Evolutionary conservation across 345 rosid genomes (phyloP).

Genomic region (Geranium rotundifolium): DNA sequence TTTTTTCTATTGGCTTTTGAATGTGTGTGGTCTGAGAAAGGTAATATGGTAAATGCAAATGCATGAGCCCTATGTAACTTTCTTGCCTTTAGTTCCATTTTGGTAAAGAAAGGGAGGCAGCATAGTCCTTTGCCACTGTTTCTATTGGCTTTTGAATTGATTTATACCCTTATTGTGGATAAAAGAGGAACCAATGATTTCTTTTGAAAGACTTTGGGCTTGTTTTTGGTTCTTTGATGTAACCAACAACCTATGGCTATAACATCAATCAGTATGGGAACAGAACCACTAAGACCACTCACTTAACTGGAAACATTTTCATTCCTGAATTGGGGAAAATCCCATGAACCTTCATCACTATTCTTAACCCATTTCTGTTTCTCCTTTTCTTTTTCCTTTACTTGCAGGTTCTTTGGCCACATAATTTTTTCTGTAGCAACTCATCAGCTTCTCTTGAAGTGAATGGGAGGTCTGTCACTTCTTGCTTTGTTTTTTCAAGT

Average conservation of each 20-base stretch:
- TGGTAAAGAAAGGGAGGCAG: not conserved
- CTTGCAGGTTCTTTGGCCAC: not conserved
- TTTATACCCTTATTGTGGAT: constrained; percentile 21
- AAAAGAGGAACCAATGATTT: constrained; percentile 30
- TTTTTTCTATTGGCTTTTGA: not conserved
- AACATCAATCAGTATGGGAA: constrained; percentile 15
- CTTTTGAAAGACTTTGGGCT: constrained; percentile 21
- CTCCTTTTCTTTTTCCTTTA: not conserved
- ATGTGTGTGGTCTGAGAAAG: constrained; percentile 6
- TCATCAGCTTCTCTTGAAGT: not conserved
- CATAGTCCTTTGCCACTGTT: not conserved
- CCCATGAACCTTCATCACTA: constrained; percentile 6
- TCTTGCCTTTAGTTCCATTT: too few species aligned
- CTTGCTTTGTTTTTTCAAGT: not conserved
- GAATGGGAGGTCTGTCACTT: constrained; percentile 24
- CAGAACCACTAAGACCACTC: constrained; percentile 3
- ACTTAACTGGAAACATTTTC: constrained; percentile 10
- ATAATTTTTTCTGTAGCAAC: constrained; percentile 1
- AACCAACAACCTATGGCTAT: constrained; percentile 9
- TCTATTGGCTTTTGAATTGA: too few species aligned
- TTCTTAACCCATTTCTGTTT: constrained; percentile 7
- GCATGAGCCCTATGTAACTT: constrained; percentile 4
- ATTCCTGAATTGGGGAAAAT: constrained; percentile 10
- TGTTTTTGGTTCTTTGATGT: constrained; percentile 16
- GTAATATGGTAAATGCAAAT: not conserved